Evolutionary conservation across 306 rosid species (phyloP).

Genomic region (Potentilla sterilis): DNA sequence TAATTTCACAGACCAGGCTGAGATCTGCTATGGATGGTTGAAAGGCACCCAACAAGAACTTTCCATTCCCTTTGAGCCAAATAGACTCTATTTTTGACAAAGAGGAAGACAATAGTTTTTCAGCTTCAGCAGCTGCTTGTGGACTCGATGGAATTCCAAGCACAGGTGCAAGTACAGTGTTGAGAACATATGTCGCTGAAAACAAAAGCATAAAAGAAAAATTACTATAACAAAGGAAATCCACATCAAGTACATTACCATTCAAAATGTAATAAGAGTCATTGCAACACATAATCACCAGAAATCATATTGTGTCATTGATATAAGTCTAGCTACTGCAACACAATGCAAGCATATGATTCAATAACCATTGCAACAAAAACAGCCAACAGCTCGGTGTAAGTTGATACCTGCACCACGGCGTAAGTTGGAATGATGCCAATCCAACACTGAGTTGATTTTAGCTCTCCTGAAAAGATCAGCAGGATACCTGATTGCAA

Average conservation of each 20-base stretch:
- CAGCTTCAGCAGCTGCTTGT: conserved; percentile 70
- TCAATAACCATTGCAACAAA: background rate
- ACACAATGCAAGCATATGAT: background rate
- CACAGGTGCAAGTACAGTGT: conserved; percentile 61
- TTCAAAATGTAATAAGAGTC: background rate
- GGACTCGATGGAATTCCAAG: conserved; percentile 53
- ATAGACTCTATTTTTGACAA: conserved; percentile 65
- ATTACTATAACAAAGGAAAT: conserved; percentile 17
- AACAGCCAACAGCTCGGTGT: background rate
- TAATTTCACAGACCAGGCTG: conserved; percentile 73
- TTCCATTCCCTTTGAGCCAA: conserved; percentile 69
- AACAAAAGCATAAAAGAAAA: conserved; percentile 21
- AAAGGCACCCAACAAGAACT: conserved; percentile 64
- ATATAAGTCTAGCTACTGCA: background rate
- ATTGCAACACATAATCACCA: conserved; percentile 1
- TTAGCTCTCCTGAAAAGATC: conserved; percentile 81
- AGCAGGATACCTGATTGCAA: conserved; percentile 72
- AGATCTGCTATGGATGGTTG: conserved; percentile 82
- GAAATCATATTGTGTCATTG: background rate
- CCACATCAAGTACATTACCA: conserved; percentile 13
- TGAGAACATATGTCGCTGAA: conserved; percentile 51
- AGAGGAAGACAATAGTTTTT: conserved; percentile 58
- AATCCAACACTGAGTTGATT: conserved; percentile 74
- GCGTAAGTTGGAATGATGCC: conserved; percentile 88
- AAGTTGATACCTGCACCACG: conserved; percentile 62